Percentiles rank a stretch among this genome's conserved stretches.
Conservation (phyloP, 2,329 filamentous ascomycete species). For the Aspergillus unguis region DNA sequence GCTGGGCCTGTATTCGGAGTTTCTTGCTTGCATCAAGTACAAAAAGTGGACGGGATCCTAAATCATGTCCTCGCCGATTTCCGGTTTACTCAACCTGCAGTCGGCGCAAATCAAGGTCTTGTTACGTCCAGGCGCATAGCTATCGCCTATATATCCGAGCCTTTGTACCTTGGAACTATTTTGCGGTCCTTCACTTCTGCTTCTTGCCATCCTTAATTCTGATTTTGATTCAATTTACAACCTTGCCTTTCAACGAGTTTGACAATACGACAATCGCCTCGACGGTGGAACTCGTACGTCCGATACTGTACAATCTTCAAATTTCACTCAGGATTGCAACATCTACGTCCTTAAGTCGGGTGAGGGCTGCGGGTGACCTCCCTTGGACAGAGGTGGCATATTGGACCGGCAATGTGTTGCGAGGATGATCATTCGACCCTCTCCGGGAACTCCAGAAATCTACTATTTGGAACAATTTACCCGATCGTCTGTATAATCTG, state of each 20-base stretch:
- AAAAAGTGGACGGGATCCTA: constrained; percentile 10
- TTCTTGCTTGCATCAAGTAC: constrained; percentile 7
- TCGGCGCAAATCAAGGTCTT: constrained; percentile 5
- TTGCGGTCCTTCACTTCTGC: neutral
- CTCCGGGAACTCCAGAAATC: constrained; percentile 8
- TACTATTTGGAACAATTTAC: constrained; percentile 18
- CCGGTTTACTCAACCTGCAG: constrained; percentile 10
- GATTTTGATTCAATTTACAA: neutral
- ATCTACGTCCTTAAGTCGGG: neutral
- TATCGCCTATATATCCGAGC: no score
- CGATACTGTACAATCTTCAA: neutral
- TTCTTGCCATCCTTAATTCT: neutral
- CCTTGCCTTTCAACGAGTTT: neutral
- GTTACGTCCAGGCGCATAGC: neutral
- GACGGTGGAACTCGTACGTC: neutral
- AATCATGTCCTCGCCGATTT: constrained; percentile 11
- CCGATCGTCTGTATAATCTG: constrained; percentile 16
- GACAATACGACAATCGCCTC: neutral
- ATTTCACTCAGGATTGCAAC: neutral
- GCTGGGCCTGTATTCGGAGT: constrained; percentile 19
- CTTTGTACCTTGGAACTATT: no score
- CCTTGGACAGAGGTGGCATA: constrained; percentile 8
- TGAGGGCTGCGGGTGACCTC: constrained; percentile 1
- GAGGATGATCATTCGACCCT: constrained; percentile 12
- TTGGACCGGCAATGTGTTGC: constrained; percentile 17